These are phyloP conservation scores for Echium plantagineum DNA, from an alignment of 257 asterid species.

Conservation along the genomic window DNA sequence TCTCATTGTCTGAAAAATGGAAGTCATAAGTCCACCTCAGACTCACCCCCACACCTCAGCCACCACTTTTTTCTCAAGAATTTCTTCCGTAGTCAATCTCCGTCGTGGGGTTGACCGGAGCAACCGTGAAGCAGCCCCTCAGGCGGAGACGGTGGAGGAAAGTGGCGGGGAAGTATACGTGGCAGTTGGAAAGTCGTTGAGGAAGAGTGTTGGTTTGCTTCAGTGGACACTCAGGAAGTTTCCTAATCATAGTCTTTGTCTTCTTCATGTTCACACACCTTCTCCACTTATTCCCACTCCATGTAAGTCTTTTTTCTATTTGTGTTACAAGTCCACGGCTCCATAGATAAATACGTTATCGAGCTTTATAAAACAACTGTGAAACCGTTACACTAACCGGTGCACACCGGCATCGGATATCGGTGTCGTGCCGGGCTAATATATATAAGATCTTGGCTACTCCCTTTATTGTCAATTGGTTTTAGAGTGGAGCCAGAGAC, in stretches of 20 bases:
- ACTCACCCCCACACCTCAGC: constrained; percentile 7
- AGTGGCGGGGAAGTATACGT: constrained; percentile 39
- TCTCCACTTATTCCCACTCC: constrained; percentile 66
- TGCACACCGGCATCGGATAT: no score
- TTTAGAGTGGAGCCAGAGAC: no score
- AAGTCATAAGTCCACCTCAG: constrained; percentile 23
- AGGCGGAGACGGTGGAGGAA: constrained; percentile 16
- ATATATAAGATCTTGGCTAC: no score
- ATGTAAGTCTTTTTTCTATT: constrained; percentile 45
- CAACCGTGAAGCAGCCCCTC: constrained; percentile 11
- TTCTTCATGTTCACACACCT: constrained; percentile 79
- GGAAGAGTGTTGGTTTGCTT: constrained; percentile 46
- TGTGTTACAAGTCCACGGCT: no score
- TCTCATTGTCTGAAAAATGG: constrained; percentile 7
- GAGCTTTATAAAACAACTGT: no score
- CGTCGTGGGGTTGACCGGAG: constrained; percentile 13
- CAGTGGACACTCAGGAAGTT: constrained; percentile 46
- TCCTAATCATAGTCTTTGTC: constrained; percentile 36
- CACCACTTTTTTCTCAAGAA: constrained; percentile 14
- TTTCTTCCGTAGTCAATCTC: constrained; percentile 13
- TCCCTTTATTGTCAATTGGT: no score
- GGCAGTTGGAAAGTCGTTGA: constrained; percentile 64
- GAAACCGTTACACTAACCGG: no score
- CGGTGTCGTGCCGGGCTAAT: no score
- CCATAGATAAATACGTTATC: no score